Conservation (phyloP, 108 stramenopile genomes). For the Chaetoceros tenuissimus region DNA sequence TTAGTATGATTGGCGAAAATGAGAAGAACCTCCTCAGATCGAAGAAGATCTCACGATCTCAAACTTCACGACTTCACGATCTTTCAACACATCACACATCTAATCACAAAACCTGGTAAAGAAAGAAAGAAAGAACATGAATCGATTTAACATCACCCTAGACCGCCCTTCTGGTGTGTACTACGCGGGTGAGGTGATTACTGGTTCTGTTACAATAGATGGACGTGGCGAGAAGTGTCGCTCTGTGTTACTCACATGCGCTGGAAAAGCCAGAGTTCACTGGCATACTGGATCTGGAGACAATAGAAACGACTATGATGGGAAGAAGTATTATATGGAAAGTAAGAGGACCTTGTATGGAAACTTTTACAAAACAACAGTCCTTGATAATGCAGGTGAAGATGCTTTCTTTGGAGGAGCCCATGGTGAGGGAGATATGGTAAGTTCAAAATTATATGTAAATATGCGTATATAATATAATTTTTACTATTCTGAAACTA, state of each 20-base stretch:
- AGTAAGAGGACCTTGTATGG: constrained; percentile 11
- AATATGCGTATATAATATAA: too few relatives aligned
- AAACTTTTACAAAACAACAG: constrained; percentile 11
- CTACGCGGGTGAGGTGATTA: constrained; percentile 13
- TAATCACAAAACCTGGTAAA: too few relatives aligned
- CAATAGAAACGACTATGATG: constrained; percentile 16
- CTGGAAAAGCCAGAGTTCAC: constrained; percentile 3
- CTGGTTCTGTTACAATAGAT: constrained; percentile 5
- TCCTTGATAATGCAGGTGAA: constrained; percentile 17
- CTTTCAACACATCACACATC: too few relatives aligned
- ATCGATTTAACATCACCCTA: constrained; percentile 4
- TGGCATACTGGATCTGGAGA: constrained; percentile 24
- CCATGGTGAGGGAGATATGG: constrained; percentile 5
- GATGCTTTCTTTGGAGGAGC: constrained; percentile 19
- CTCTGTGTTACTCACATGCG: neutral
- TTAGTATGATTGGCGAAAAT: too few relatives aligned
- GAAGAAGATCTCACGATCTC: too few relatives aligned
- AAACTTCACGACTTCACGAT: too few relatives aligned
- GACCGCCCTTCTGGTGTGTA: constrained; percentile 11
- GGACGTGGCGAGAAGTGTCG: neutral
- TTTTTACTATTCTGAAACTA: too few relatives aligned
- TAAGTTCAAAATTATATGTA: too few relatives aligned
- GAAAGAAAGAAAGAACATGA: too few relatives aligned
- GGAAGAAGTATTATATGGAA: constrained; percentile 8
- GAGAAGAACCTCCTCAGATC: too few relatives aligned